These are phyloP conservation scores for Nemania sp. DNA, from an alignment of 2,329 filamentous ascomycete genomes.

Conservation along the genomic window DNA sequence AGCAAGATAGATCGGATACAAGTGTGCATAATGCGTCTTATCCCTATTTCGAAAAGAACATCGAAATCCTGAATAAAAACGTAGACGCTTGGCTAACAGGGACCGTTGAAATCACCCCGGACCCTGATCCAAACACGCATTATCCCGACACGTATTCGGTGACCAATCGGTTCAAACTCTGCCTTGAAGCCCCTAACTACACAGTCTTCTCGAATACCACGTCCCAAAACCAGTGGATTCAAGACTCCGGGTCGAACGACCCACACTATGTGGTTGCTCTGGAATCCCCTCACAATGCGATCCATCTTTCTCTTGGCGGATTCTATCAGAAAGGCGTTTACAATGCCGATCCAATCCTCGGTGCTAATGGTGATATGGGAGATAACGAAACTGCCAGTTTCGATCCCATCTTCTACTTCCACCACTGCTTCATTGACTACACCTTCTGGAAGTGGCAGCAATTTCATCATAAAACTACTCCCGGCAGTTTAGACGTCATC, in stretches of 20 bases:
- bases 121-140: not conserved
- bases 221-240: not conserved
- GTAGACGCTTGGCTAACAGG: not conserved
- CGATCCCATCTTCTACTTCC: constrained; percentile 10
- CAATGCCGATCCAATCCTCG: not conserved
- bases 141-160: not conserved
- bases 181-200: not conserved
- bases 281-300: not conserved
- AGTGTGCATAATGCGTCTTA: not conserved
- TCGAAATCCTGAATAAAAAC: not conserved
- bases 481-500: not conserved
- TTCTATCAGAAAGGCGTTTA: not conserved
- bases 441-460: constrained; percentile 2
- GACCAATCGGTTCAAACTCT: not conserved
- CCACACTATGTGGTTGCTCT: not conserved
- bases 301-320: not conserved
- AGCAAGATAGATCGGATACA: not conserved
- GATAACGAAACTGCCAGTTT: constrained; percentile 5
- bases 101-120: not conserved
- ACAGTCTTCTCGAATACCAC: constrained; percentile 1
- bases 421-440: constrained; percentile 6
- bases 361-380: constrained; percentile 8
- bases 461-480: not conserved
- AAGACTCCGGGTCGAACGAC: not conserved
- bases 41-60: not conserved